Evolutionary conservation across 257 asterid genomes (phyloP), one percentile per base, ranked within the genome.

Genomic region (Eustoma russellianum): DNA sequence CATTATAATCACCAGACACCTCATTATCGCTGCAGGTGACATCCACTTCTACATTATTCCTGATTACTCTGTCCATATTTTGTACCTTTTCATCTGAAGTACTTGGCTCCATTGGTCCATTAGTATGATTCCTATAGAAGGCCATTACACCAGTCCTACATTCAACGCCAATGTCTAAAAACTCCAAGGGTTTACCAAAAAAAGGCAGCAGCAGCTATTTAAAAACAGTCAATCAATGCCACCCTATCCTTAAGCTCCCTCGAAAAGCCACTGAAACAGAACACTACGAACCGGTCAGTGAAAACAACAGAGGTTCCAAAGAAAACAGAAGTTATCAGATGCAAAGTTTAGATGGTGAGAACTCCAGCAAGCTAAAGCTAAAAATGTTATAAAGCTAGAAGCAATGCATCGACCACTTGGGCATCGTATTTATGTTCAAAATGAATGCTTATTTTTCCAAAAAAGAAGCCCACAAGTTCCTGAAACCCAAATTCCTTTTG

Each of bases 71-170:
- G 66, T 70, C 67, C 65, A 68, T 70, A 68, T 70, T 79, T 43
- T 65, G 79, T 19, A 70, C 70, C 67, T 75, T 71, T 66, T 83
- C 94, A 47, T 73, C 74, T 74, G 73, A 33, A 52, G 66, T 63
- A 17, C 62, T 78, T 55, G 70, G 80, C 50, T 72, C 76, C 33
- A 66, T 73, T 16, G 76, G 65, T 73, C 70, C 86, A 53, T 69
- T 74, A 1, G 82, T 56, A 53, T 70, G 80, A 48, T 82, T 83
- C 73, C 88, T 76, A 48, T 63, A 69, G 43, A 74, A 78, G 5
- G 90, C 87, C 95, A 92, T 83, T 64, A n/a, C 41, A 55, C 46
- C 62, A 64, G 54, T 48, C 28, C 75, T 65, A 61, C 95, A 81
- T 80, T 52, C 46, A 75, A 48, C 33, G 40, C 19, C 57, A 41